Evolutionary conservation across 352 stramenopile species (phyloP).

Genomic region (Globisporangium spiculum): DNA sequence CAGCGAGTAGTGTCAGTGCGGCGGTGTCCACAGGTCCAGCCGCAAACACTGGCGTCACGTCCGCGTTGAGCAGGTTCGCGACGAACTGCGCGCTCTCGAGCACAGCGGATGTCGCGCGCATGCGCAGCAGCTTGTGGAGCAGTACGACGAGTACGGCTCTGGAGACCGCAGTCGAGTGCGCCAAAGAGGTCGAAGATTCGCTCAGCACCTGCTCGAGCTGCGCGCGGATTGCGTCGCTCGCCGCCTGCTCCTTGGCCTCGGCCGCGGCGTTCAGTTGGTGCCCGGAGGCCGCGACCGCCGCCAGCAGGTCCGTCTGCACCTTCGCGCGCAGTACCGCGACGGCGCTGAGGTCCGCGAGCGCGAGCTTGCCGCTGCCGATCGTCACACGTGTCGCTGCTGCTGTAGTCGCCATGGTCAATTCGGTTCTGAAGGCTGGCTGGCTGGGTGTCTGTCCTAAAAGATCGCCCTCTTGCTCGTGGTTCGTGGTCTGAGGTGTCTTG

Average conservation of each 20-base stretch:
- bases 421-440: background rate
- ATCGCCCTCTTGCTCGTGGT: background rate
- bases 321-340: slow-evolving; percentile 48
- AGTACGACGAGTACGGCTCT: slow-evolving; percentile 32
- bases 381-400: slow-evolving; percentile 42
- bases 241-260: slow-evolving; percentile 12
- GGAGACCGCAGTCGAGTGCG: slow-evolving; percentile 12
- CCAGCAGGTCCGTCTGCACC: slow-evolving; percentile 34
- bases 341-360: slow-evolving; percentile 55
- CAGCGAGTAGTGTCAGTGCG: slow-evolving; percentile 27
- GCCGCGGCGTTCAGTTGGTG: slow-evolving; percentile 6
- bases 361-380: slow-evolving; percentile 51
- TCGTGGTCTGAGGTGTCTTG: background rate
- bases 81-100: slow-evolving; percentile 44
- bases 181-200: slow-evolving; percentile 13
- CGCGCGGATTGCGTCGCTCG: slow-evolving; percentile 15
- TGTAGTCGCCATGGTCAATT: slow-evolving; percentile 25
- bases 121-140: slow-evolving; percentile 21
- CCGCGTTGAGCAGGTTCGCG: slow-evolving; percentile 55
- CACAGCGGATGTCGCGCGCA: slow-evolving; percentile 24
- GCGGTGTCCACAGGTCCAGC: slow-evolving; percentile 24
- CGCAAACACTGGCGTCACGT: slow-evolving; percentile 36
- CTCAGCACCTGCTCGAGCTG: slow-evolving; percentile 13
- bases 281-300: background rate
- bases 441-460: background rate